Base-by-base conservation (phyloP, 78 protist species). In the Dictyostelium citrinum region DNA sequence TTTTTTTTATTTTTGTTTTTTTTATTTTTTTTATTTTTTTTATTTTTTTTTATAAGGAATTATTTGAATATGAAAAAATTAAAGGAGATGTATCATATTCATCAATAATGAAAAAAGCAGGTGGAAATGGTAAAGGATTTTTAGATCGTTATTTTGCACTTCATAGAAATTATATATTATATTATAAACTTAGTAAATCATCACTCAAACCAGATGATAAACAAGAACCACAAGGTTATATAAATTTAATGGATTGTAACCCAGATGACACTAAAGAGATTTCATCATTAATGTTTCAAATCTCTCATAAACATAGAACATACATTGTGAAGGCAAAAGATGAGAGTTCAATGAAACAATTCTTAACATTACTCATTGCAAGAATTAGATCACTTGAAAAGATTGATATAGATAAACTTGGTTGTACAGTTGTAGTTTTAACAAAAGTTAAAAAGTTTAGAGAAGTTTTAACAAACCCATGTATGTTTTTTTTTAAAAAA, bases 221-320 rank as follows among this genome's bases (percentile, higher is more conserved):
- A 17, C 93, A 88, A 49, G 93, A 88, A 49, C 93, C 93, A 46
- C 93, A 88, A 35, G 93, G 93, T 31, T 88, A 88, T 79, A 88
- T 88, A 29, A 88, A 88, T 67, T 58, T 88, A 31, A 55, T 46
- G 5, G 93, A 88, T 68, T 88, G 93, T 64, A 67, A 45, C 2
- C 58, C 51, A 8, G 93, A 88, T 2, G 93, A 88, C 0, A 88
- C 93, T 0, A 88, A 88, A 46, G 29, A 70, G 9, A 1, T 78
- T 10, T 31, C 46, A 27, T 74, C 93, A 46, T 64, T 88, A 9
- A 64, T 77, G 68, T 88, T 88, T 68, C 93, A 88, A 88, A 88
- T 88, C 33, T 17, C 93, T 11, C 41, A 72, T 3, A 79, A 79
- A 64, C 79, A 67, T 9, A 60, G 93, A 31, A 37, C 12, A 8